Evolutionary conservation across 2,329 filamentous ascomycete species (phyloP).

Genomic region (Scolecobasidium constrictum): DNA sequence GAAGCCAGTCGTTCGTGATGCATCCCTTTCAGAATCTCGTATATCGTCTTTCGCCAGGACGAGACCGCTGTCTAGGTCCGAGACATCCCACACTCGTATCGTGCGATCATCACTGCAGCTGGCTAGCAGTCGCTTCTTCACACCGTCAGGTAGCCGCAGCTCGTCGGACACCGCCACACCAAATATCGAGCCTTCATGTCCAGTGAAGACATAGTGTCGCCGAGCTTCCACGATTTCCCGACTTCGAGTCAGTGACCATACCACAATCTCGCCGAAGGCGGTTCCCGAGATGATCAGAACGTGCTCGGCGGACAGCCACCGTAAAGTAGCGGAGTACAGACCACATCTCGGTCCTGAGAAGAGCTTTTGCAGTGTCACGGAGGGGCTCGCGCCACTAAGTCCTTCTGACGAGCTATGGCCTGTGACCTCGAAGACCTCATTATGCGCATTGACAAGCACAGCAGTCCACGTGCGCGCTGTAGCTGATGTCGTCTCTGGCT

Average conservation of each 20-base stretch:
- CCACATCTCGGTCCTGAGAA: slow-evolving; percentile 66
- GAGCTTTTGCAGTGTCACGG: too few relatives aligned
- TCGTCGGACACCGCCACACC: slow-evolving; percentile 64
- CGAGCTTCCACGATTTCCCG: slow-evolving; percentile 17
- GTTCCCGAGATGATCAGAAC: slow-evolving; percentile 80
- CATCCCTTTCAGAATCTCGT: neutral
- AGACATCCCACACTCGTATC: slow-evolving; percentile 43
- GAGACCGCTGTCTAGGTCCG: neutral
- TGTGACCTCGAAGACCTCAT: slow-evolving; percentile 61
- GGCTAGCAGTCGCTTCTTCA: slow-evolving; percentile 53
- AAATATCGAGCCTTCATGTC: slow-evolving; percentile 89
- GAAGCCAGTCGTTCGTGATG: slow-evolving; percentile 11
- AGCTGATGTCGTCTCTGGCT: neutral
- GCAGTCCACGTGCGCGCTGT: slow-evolving; percentile 20
- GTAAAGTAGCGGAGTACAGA: slow-evolving; percentile 72
- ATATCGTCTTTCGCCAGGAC: neutral
- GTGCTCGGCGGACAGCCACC: slow-evolving; percentile 45
- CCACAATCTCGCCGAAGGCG: slow-evolving; percentile 84
- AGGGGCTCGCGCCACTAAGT: too few relatives aligned
- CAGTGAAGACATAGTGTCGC: slow-evolving; percentile 47
- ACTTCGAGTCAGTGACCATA: slow-evolving; percentile 56
- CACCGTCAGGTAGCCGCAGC: slow-evolving; percentile 22
- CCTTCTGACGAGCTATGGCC: too few relatives aligned
- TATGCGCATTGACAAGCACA: slow-evolving; percentile 74
- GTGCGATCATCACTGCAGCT: slow-evolving; percentile 95